Conservation (phyloP, 257 asterid species). For the Fraxinus pennsylvanica region DNA sequence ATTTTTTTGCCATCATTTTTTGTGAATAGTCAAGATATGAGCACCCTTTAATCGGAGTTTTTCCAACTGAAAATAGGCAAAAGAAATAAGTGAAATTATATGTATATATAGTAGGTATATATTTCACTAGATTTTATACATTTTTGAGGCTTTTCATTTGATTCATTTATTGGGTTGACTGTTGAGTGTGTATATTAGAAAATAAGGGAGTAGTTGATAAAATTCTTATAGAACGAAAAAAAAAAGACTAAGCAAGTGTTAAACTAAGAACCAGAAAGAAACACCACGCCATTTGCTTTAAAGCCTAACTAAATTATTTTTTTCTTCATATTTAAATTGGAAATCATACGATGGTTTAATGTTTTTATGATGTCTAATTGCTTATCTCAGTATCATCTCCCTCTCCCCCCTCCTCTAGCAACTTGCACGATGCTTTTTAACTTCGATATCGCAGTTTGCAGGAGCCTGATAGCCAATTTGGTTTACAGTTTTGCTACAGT, state of each 20-base stretch:
- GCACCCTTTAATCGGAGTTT: slow-evolving; percentile 1
- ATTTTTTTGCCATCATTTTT: background rate
- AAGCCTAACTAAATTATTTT: no score
- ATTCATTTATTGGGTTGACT: background rate
- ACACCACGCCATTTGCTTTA: no score
- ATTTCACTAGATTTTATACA: background rate
- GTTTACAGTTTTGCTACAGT: background rate
- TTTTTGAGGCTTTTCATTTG: background rate
- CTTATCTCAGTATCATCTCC: background rate
- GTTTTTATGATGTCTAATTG: no score
- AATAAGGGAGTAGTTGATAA: background rate
- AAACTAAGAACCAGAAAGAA: no score
- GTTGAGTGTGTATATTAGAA: no score
- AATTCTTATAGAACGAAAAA: background rate
- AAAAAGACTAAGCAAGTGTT: background rate
- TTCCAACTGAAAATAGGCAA: background rate
- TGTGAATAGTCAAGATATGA: slow-evolving; percentile 22
- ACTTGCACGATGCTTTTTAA: background rate
- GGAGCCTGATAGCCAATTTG: background rate
- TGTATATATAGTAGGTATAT: background rate
- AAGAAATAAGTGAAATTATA: background rate
- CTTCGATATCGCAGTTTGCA: background rate
- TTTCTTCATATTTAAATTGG: no score
- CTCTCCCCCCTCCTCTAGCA: background rate
- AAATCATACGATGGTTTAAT: no score